Evolutionary conservation across 805 yeast genomes (phyloP).

Genomic region (Blastobotrys terrestris): DNA sequence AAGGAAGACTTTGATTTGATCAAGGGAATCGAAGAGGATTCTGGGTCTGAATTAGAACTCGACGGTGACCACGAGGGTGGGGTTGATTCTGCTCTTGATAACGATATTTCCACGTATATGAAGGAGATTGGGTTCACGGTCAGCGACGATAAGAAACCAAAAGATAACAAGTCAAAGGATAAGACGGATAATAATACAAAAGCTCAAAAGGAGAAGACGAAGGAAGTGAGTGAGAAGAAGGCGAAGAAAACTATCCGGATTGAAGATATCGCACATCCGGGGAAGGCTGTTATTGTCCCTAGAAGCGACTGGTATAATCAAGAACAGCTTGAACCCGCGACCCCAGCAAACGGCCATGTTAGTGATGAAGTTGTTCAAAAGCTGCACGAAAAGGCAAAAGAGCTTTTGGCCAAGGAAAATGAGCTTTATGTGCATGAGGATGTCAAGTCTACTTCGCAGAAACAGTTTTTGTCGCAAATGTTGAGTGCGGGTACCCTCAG

Average conservation of each 20-base stretch:
- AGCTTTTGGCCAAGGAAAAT: constrained; percentile 64
- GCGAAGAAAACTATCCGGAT: constrained; percentile 5
- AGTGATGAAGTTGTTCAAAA: constrained; percentile 46
- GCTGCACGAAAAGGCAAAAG: constrained; percentile 60
- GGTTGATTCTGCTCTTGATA: constrained; percentile 33
- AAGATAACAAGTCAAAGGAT: constrained; percentile 26
- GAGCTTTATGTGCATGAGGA: constrained; percentile 64
- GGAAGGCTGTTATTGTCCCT: constrained; percentile 45
- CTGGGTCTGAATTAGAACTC: constrained; percentile 29
- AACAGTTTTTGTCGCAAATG: constrained; percentile 81
- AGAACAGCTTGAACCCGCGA: constrained; percentile 33
- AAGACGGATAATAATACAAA: constrained; percentile 21
- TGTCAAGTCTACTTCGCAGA: constrained; percentile 70
- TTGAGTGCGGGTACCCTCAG: constrained; percentile 86
- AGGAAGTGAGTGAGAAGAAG: constrained; percentile 20
- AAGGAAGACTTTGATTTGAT: constrained; percentile 71
- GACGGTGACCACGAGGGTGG: constrained; percentile 11
- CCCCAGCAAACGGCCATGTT: constrained; percentile 21
- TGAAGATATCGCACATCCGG: constrained; percentile 12
- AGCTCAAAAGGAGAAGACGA: constrained; percentile 20
- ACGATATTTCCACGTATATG: constrained; percentile 58
- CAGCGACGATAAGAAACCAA: constrained; percentile 30
- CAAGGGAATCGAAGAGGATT: constrained; percentile 41
- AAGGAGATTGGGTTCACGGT: constrained; percentile 58
- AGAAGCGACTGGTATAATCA: constrained; percentile 72